phyloP scores from a whole-genome alignment of 2,329 filamentous ascomycete genomes.

The Septoria linicola region DNA sequence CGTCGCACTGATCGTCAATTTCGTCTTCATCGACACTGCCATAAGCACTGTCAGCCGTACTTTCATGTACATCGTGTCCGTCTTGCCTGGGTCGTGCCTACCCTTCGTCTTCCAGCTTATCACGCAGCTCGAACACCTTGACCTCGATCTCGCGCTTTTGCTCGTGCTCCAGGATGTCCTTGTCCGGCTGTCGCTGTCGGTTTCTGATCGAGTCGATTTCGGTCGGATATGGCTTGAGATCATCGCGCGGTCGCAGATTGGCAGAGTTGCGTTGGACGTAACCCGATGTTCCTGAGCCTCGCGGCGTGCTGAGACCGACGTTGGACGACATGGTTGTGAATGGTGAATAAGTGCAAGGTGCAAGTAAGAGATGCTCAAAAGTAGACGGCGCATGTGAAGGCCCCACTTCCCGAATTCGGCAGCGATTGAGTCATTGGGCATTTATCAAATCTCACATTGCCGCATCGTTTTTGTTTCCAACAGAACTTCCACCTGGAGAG shows the following conservation, averaged over 20 bases:
- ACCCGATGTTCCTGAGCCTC: conserved; percentile 92
- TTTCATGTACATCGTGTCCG: too few species aligned
- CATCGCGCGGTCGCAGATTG: conserved; percentile 80
- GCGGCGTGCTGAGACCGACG: conserved; percentile 90
- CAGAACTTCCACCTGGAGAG: background rate
- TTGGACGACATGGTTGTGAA: conserved; percentile 72
- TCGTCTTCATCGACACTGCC: conserved; percentile 78
- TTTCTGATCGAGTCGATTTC: conserved; percentile 70
- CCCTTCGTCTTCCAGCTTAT: conserved; percentile 89
- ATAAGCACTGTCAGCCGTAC: background rate
- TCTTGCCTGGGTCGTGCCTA: conserved; percentile 42
- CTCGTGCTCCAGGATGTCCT: conserved; percentile 91
- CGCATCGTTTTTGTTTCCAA: background rate
- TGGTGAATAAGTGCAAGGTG: background rate
- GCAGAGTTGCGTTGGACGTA: conserved; percentile 97
- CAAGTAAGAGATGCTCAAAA: background rate
- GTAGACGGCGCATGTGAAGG: conserved; percentile 2
- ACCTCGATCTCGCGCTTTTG: conserved; percentile 88
- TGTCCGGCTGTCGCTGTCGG: conserved; percentile 79
- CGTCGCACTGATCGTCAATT: conserved; percentile 75
- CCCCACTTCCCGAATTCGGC: conserved; percentile 1
- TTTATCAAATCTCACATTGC: background rate
- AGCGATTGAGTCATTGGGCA: too few species aligned
- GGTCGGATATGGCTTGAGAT: conserved; percentile 68
- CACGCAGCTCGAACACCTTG: conserved; percentile 85